Evolutionary conservation across 2,329 filamentous ascomycete genomes (phyloP).

Genomic region (Diaporthe eres): DNA sequence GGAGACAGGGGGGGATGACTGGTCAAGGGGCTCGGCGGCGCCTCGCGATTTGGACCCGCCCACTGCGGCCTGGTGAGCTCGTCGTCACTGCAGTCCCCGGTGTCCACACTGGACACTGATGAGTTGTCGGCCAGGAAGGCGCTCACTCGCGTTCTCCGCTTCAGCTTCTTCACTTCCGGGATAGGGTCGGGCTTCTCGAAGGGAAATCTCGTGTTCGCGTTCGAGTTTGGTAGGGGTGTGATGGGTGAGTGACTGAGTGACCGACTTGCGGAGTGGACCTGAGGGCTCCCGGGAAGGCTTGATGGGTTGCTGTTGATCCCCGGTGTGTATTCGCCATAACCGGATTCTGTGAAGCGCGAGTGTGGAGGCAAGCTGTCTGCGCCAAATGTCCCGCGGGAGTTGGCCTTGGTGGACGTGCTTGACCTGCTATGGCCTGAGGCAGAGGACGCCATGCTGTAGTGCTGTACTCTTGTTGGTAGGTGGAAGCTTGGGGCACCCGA

Average conservation of each 20-base stretch:
- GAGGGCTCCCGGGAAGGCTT: constrained; percentile 13
- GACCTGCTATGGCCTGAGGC: constrained; percentile 25
- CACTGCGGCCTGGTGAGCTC: neutral
- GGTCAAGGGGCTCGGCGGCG: constrained; percentile 35
- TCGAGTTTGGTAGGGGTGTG: neutral
- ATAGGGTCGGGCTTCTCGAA: constrained; percentile 20
- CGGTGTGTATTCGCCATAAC: neutral
- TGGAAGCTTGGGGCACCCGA: constrained; percentile 37
- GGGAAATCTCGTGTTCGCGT: constrained; percentile 2
- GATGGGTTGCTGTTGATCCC: neutral
- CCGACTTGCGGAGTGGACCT: constrained; percentile 6
- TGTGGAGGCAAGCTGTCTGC: constrained; percentile 26
- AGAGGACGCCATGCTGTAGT: constrained; percentile 29
- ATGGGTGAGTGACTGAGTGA: constrained; percentile 7
- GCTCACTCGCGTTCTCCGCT: neutral
- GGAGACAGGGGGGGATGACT: constrained; percentile 35
- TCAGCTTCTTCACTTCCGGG: constrained; percentile 13
- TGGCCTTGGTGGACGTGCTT: constrained; percentile 1
- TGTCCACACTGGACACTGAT: neutral
- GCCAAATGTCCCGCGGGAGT: constrained; percentile 18
- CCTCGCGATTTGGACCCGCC: neutral
- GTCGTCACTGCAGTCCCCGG: neutral
- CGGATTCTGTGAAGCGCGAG: constrained; percentile 11
- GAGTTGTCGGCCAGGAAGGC: constrained; percentile 13
- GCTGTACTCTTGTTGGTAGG: constrained; percentile 32